These are phyloP conservation scores for Nicotiana obtusifolia DNA, from an alignment of 257 asterid genomes.

Conservation along the genomic window DNA sequence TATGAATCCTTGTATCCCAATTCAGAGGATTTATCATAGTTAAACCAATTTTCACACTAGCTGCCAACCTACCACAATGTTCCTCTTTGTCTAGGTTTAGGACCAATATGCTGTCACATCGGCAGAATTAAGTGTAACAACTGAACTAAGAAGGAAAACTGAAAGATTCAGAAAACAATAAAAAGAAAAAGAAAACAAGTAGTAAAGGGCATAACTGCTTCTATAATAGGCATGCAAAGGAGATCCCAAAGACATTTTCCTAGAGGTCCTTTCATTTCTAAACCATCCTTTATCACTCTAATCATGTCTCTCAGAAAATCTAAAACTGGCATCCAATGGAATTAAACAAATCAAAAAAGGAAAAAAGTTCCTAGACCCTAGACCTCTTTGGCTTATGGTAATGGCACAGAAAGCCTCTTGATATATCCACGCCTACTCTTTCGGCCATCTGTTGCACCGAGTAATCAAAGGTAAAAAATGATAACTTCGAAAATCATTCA, in stretches of 20 bases:
- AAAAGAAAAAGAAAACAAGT: background rate
- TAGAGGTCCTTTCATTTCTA: background rate
- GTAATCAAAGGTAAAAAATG: background rate
- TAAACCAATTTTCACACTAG: background rate
- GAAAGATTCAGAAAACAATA: background rate
- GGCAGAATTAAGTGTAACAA: background rate
- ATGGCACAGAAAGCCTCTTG: background rate
- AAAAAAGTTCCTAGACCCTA: background rate
- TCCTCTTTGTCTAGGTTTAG: background rate
- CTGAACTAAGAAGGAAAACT: background rate
- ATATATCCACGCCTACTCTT: background rate
- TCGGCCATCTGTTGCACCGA: background rate
- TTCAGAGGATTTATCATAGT: background rate
- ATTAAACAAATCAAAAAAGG: background rate
- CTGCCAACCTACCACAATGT: background rate
- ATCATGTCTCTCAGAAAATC: background rate
- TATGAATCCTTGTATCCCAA: background rate
- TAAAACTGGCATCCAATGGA: background rate
- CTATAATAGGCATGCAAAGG: background rate
- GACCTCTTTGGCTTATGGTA: background rate
- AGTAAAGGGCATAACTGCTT: background rate
- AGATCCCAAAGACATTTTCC: background rate
- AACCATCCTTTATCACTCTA: background rate
- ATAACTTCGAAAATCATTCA: background rate
- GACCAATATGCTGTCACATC: background rate